phyloP scores from a whole-genome alignment of 108 stramenopile species.

The Schizochytrium sp. region DNA sequence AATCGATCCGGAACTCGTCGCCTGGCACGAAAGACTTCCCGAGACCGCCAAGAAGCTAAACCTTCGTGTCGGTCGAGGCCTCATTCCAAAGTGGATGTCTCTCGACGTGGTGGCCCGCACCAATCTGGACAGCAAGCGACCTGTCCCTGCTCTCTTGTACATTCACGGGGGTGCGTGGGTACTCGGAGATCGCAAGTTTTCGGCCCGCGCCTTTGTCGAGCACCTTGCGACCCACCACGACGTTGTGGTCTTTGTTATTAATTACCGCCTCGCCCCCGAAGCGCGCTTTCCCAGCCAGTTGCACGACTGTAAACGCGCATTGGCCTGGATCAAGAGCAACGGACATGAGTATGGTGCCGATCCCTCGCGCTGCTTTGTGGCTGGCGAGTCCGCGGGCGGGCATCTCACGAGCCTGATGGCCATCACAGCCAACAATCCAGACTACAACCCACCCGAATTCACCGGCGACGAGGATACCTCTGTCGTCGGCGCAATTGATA shows the following conservation, averaged over 20 bases:
- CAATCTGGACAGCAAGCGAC: no score
- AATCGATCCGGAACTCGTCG: background rate
- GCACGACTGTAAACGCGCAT: slow-evolving; percentile 20
- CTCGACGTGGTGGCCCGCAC: background rate
- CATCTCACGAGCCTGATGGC: slow-evolving; percentile 16
- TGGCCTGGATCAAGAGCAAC: slow-evolving; percentile 21
- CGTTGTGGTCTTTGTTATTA: background rate
- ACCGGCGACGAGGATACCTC: slow-evolving; percentile 14
- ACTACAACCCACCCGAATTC: background rate
- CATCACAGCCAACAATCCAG: background rate
- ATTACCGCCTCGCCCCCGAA: slow-evolving; percentile 5
- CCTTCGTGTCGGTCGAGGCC: background rate
- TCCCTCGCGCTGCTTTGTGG: background rate
- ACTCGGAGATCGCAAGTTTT: background rate
- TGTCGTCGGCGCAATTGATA: background rate
- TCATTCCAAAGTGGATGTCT: background rate
- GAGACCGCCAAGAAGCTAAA: background rate
- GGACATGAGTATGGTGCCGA: background rate
- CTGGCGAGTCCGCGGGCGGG: slow-evolving; percentile 14
- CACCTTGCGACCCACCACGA: background rate
- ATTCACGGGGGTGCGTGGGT: background rate
- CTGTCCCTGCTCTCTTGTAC: background rate
- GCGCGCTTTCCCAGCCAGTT: background rate
- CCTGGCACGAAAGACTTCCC: background rate
- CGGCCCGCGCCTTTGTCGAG: background rate